Percentiles rank a stretch among this genome's conserved stretches.
Conservation (phyloP, 2,329 filamentous ascomycete species). For the Colletotrichum camelliae region DNA sequence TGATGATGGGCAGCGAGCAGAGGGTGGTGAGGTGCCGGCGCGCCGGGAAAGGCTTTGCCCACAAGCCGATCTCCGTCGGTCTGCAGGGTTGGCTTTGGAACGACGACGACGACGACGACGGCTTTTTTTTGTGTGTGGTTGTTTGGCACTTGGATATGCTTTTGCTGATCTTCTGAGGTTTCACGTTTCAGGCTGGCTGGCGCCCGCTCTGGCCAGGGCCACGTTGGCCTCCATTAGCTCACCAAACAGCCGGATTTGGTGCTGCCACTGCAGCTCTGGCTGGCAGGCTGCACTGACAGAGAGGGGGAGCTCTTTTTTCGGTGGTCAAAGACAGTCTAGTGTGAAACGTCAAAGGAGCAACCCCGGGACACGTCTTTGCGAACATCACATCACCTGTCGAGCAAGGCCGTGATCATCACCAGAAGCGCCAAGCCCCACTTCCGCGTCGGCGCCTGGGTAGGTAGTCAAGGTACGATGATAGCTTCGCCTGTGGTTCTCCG, state of each 20-base stretch:
- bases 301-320: background rate
- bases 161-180: conserved; percentile 18
- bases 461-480: background rate
- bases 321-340: background rate
- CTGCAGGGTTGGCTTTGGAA: conserved; percentile 10
- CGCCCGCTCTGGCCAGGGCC: conserved; percentile 18
- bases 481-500: background rate
- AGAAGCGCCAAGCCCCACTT: background rate
- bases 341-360: conserved; percentile 9
- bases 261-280: background rate
- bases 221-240: conserved; percentile 12
- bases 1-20: background rate
- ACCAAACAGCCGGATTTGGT: conserved; percentile 17
- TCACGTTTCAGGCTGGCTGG: conserved; percentile 18
- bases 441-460: background rate
- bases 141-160: conserved; percentile 3
- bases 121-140: background rate
- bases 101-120: background rate
- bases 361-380: background rate
- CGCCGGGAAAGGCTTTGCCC: background rate
- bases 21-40: conserved; percentile 4
- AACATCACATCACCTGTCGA: conserved; percentile 2
- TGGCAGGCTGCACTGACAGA: background rate
- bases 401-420: background rate
- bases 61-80: conserved; percentile 14